Evolutionary conservation across 1,284 basidiomycete species (phyloP).

Genomic region (Ustilago sp.): DNA sequence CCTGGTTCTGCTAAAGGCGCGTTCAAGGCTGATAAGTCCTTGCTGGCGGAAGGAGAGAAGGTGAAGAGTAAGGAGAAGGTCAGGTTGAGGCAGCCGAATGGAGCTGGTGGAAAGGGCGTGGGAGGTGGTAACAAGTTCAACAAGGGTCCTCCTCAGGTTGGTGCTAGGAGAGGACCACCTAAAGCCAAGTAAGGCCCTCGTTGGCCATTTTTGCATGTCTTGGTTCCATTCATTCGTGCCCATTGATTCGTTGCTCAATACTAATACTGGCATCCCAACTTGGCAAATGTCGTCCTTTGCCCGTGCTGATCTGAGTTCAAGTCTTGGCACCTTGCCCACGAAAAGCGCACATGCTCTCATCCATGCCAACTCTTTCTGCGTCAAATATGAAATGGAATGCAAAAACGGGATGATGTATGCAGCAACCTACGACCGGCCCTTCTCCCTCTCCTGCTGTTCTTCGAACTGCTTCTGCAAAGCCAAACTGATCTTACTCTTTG

Average conservation of each 20-base stretch:
- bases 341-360: too few species aligned
- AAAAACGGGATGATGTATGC: neutral
- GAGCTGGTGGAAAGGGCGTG: conserved; percentile 1
- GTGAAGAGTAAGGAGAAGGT: conserved; percentile 43
- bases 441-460: conserved; percentile 20
- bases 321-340: too few species aligned
- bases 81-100: conserved; percentile 35
- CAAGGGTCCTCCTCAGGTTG: conserved; percentile 18
- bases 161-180: neutral
- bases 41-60: conserved; percentile 42
- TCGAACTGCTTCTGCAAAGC: conserved; percentile 32
- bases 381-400: neutral
- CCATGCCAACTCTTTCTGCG: too few species aligned
- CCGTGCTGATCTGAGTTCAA: too few species aligned
- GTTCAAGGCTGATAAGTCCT: conserved; percentile 15
- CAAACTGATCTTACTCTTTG: conserved; percentile 74
- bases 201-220: neutral
- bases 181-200: conserved; percentile 13
- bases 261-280: too few species aligned
- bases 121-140: conserved; percentile 27
- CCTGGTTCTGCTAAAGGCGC: conserved; percentile 8
- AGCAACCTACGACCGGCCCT: neutral
- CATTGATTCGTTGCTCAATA: too few species aligned
- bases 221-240: too few species aligned
- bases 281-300: too few species aligned